Evolutionary conservation across 2,329 filamentous ascomycete species (phyloP), one percentile per base, ranked within the genome.

Genomic region (Fusarium floridanum): DNA sequence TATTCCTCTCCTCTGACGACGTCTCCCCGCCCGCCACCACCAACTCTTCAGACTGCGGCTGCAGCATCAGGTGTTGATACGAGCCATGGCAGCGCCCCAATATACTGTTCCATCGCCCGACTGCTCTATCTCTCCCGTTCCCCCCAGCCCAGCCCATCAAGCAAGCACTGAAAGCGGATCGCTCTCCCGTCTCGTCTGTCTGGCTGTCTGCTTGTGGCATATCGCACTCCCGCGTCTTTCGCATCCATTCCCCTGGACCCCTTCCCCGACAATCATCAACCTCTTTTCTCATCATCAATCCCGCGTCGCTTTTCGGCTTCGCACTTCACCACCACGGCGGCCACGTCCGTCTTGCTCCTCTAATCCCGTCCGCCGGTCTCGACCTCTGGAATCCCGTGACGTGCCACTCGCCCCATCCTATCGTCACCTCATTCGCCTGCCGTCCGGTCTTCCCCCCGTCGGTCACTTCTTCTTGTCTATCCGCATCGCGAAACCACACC

Each of bases 401-500:
- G 75, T 78, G 77, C 77, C 70, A 68, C 74, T 77, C 72, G 77
- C 73, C 74, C 75, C 75, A 76, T 78, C 74, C 75, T 75, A 76
- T 78, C 77, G 68, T 78, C 76, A 72, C 72, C 68, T 77, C 66
- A 77, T 79, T 78, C 74, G 71, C 70, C 76, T 60, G 64, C 61
- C 60, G 61, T 68, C 76, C 45, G 67, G 67, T 66, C 68, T 69
- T 53, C 37, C 65, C 63, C 73, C 74, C 61, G 41, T 72, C 67
- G 66, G 68, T 61, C 71, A 72, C 66, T 36, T 70, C 66, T 36
- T 70, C 66, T 73, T 71, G 24, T 70, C 73, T 80, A 67, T 73
- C 64, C 73, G 66, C 78, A 78, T 77, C 74, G 77, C 77, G 71
- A 79, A 77, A 79, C 70, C 77, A 77, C 61, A 79, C 74, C 77